Evolutionary conservation across 1,284 basidiomycete genomes (phyloP).

Genomic region (Fomitopsis betulina): DNA sequence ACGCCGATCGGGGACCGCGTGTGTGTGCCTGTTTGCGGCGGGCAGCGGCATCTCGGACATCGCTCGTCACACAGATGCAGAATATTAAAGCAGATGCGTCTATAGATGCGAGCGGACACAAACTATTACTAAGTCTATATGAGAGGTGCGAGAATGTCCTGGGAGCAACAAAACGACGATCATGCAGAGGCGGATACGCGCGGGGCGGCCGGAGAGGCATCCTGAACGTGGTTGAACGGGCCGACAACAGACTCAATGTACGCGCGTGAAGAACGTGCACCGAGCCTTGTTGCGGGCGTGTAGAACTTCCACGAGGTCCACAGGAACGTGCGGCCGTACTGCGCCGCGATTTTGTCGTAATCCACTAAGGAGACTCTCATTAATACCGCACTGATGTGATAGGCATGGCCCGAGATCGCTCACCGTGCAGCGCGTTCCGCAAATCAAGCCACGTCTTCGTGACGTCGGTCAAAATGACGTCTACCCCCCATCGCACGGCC

Average conservation of each 20-base stretch:
- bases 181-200: constrained; percentile 6
- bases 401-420: constrained; percentile 18
- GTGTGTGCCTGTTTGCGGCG: constrained; percentile 4
- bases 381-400: not conserved
- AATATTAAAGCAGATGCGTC: not conserved
- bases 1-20: not conserved
- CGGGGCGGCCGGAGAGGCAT: not conserved
- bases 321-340: constrained; percentile 65
- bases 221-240: constrained; percentile 13
- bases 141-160: not conserved
- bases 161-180: not conserved
- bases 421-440: constrained; percentile 62
- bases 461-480: constrained; percentile 86
- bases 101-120: not conserved
- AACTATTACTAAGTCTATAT: constrained; percentile 1
- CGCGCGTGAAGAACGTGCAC: constrained; percentile 4
- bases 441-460: constrained; percentile 77
- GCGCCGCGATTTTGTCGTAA: constrained; percentile 58
- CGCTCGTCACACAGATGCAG: not conserved
- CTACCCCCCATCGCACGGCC: constrained; percentile 89
- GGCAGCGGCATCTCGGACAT: not conserved
- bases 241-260: constrained; percentile 22
- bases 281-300: constrained; percentile 35
- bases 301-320: constrained; percentile 71
- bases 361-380: constrained; percentile 43